A percentile compares a stretch with the other conserved stretches of the same genome.
These are phyloP conservation scores for Fraxinus albicans DNA, from an alignment of 305 asterid genomes.

Conservation along the genomic window DNA sequence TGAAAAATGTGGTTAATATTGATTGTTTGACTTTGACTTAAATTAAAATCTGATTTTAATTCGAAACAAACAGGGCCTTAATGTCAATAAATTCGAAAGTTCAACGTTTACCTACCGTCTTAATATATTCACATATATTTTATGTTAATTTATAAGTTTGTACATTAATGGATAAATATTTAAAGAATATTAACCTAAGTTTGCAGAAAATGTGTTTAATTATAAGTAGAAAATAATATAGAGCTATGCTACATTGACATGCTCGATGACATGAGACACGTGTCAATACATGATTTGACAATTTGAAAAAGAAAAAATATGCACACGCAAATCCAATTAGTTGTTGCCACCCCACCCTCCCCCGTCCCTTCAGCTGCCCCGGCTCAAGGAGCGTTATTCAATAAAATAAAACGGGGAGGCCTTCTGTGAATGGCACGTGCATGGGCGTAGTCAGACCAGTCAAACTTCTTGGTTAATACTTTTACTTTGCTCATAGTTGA, in stretches of 20 bases:
- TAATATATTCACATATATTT: not conserved
- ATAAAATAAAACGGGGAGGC: conserved; percentile 15
- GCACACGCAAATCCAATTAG: too few relatives aligned
- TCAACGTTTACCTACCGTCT: not conserved
- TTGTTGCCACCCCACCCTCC: too few relatives aligned
- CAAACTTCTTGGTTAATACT: conserved; percentile 4
- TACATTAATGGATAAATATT: not conserved
- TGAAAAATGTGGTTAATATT: too few relatives aligned
- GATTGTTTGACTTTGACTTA: too few relatives aligned
- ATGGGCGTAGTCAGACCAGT: conserved; percentile 6
- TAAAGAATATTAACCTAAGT: not conserved
- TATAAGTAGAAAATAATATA: not conserved
- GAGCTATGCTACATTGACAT: too few relatives aligned
- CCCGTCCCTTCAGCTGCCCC: too few relatives aligned
- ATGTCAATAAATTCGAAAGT: not conserved
- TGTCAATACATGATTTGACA: too few relatives aligned
- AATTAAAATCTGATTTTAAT: too few relatives aligned
- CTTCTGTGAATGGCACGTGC: conserved; percentile 39
- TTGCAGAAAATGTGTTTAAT: not conserved
- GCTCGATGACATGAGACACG: too few relatives aligned
- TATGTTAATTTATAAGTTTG: too few relatives aligned
- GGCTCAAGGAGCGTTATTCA: too few relatives aligned
- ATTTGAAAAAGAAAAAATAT: too few relatives aligned
- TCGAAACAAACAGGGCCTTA: not conserved
- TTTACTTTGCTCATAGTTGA: not conserved